These are phyloP conservation scores for Cryptococcus sp. DNA, from an alignment of 1,284 basidiomycete genomes.

Conservation along the genomic window DNA sequence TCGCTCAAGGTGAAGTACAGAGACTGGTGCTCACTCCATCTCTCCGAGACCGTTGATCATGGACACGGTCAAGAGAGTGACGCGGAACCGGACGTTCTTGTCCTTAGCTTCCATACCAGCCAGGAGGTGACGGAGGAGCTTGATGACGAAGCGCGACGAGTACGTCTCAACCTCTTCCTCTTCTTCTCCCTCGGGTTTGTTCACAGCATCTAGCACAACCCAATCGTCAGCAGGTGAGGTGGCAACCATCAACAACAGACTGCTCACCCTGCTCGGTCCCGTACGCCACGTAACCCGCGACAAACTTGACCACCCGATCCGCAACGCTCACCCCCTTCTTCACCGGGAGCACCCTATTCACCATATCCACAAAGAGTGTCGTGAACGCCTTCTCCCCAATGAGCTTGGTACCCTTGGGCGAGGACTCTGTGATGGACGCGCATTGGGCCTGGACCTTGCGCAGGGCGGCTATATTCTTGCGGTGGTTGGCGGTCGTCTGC, in stretches of 20 bases:
- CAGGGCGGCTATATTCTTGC: constrained; percentile 85
- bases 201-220: constrained; percentile 18
- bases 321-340: constrained; percentile 81
- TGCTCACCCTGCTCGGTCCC: constrained; percentile 70
- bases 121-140: constrained; percentile 72
- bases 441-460: constrained; percentile 76
- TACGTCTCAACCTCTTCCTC: constrained; percentile 68
- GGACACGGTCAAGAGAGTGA: constrained; percentile 72
- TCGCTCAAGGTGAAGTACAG: too few relatives aligned
- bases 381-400: constrained; percentile 80
- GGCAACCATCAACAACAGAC: not conserved
- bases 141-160: constrained; percentile 68
- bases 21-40: constrained; percentile 63
- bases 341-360: constrained; percentile 67
- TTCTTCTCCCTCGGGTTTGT: constrained; percentile 51
- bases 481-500: constrained; percentile 74
- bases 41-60: constrained; percentile 76
- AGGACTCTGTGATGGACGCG: constrained; percentile 57
- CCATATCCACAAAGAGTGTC: constrained; percentile 66
- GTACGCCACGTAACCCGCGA: constrained; percentile 76
- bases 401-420: constrained; percentile 57
- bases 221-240: not conserved
- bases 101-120: constrained; percentile 84
- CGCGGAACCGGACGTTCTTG: constrained; percentile 79
- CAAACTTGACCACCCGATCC: constrained; percentile 80